phyloP scores from a whole-genome alignment of 345 rosid genomes.

The Carallia brachiata region DNA sequence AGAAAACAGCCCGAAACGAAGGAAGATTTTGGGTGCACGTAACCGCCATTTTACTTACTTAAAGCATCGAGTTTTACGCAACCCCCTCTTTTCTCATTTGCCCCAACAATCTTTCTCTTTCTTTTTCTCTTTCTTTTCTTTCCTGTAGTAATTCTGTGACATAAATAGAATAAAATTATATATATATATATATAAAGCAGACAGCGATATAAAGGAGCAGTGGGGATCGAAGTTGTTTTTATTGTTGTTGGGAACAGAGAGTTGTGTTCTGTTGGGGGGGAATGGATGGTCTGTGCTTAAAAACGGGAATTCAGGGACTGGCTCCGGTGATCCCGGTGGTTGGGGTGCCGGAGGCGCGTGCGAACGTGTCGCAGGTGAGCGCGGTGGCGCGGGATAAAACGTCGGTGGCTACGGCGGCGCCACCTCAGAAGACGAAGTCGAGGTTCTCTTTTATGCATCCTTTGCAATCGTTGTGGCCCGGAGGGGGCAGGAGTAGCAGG shows the following conservation, averaged over 20 bases:
- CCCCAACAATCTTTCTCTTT: too few species aligned
- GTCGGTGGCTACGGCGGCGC: constrained; percentile 35
- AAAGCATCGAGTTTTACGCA: background rate
- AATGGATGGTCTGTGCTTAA: constrained; percentile 59
- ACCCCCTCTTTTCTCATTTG: background rate
- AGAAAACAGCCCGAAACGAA: constrained; percentile 22
- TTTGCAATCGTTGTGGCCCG: constrained; percentile 52
- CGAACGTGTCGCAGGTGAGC: constrained; percentile 43
- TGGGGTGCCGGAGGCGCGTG: constrained; percentile 42
- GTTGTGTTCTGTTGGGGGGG: background rate
- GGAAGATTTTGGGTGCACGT: constrained; percentile 43
- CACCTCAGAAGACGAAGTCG: constrained; percentile 37
- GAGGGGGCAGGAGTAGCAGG: constrained; percentile 32
- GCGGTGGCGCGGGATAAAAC: constrained; percentile 48
- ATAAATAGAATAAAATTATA: too few species aligned
- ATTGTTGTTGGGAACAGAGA: background rate
- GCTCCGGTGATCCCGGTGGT: constrained; percentile 51
- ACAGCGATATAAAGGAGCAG: background rate
- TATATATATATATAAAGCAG: background rate
- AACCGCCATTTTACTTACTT: constrained; percentile 17
- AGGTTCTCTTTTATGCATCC: constrained; percentile 56
- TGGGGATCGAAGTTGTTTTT: background rate
- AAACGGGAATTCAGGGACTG: constrained; percentile 48
- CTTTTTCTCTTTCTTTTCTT: too few species aligned
- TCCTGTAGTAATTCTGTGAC: too few species aligned